phyloP scores from a whole-genome alignment of 192 early-diverging fungal genomes.

The Backusella mclennaniae region DNA sequence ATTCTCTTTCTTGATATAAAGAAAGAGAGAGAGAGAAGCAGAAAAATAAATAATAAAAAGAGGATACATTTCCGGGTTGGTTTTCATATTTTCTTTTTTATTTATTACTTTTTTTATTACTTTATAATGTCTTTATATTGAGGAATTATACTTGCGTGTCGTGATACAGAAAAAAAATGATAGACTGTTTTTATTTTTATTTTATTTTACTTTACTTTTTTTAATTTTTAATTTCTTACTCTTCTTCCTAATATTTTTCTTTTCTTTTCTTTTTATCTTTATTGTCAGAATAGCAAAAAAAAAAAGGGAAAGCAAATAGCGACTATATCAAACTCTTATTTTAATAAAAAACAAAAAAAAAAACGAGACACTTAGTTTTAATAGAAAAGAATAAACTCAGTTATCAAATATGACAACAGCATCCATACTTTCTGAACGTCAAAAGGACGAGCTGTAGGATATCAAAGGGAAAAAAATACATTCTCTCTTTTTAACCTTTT shows the following conservation, averaged over 20 bases:
- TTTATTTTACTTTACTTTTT: neutral
- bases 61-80: neutral
- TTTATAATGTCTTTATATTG: neutral
- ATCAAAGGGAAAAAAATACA: neutral
- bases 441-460: slow-evolving; percentile 72
- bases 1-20: neutral
- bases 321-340: neutral
- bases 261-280: neutral
- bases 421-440: slow-evolving; percentile 64
- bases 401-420: slow-evolving; percentile 29
- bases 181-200: neutral
- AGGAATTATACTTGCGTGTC: neutral
- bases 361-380: neutral
- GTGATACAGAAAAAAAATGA: neutral
- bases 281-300: neutral
- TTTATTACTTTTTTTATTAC: neutral
- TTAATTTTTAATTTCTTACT: neutral
- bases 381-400: neutral
- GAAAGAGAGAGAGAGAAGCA: neutral
- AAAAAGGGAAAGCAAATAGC: neutral
- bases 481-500: no score
- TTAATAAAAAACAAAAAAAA: neutral
- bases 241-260: neutral
- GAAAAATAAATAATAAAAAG: neutral
- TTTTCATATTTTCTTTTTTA: neutral